Conservation (phyloP, 176 grass and related monocot genomes). For the Elymus sibiricus region DNA sequence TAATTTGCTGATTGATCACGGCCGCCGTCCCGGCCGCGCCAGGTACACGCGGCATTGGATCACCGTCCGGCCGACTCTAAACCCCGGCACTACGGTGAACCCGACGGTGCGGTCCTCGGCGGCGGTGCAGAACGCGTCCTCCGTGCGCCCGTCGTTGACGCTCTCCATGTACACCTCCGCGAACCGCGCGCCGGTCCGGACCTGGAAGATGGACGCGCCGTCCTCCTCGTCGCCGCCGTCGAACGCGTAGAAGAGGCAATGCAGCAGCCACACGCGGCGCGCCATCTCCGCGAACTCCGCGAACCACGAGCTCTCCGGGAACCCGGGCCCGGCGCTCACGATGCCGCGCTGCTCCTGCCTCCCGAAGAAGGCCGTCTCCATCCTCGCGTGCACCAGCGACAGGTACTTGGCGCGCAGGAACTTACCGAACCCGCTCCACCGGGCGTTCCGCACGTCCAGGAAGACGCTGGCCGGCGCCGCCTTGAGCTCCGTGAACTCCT, state of each 20-base stretch:
- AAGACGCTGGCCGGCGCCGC: constrained; percentile 40
- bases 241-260: constrained; percentile 88
- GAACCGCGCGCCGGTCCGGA: constrained; percentile 49
- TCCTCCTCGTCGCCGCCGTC: constrained; percentile 51
- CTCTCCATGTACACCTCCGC: constrained; percentile 97
- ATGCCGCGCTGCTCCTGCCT: constrained; percentile 76
- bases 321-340: constrained; percentile 64
- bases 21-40: constrained; percentile 29
- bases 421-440: constrained; percentile 60
- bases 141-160: constrained; percentile 39
- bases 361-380: constrained; percentile 94
- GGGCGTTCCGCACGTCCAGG: constrained; percentile 44
- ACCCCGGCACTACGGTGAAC: constrained; percentile 88
- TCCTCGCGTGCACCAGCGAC: constrained; percentile 80
- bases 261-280: constrained; percentile 81
- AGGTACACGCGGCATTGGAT: constrained; percentile 90
- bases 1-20: neutral
- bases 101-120: constrained; percentile 44
- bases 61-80: constrained; percentile 68
- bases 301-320: constrained; percentile 86
- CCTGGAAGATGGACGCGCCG: constrained; percentile 70
- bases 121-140: constrained; percentile 22
- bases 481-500: constrained; percentile 84
- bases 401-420: constrained; percentile 83
- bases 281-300: constrained; percentile 78